Base-by-base conservation (phyloP, 129 eudicot species). In the Silybum marianum region DNA sequence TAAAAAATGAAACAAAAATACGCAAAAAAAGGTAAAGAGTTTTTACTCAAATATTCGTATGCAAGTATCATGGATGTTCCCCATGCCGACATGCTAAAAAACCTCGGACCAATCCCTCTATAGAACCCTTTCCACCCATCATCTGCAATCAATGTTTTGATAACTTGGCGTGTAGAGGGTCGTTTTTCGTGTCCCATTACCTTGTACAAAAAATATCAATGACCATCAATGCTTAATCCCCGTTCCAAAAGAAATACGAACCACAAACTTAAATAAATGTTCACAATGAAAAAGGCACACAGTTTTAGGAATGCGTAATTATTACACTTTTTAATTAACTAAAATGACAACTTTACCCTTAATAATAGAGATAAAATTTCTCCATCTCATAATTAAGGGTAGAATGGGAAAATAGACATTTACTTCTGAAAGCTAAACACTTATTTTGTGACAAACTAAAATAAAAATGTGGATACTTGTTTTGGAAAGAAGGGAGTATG, bases 11-110 rank as follows among this genome's bases (percentile, higher is more conserved):
- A 54, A 24, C 14, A 62, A 39, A 40, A 30, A 73, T n/a, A 34
- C 6, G 23, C 68, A 69, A 0, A 46, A 21, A 10, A 67, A 51
- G 14, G 69, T 28, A 28, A 66, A 76, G 85, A 38, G 67, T 84
- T 21, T 87, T 0, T 95, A 95, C 99, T 95, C 77, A 96, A 83
- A 85, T 93, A 96, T 87, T 93, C 99, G 21, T 96, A 93, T 73
- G 98, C 95, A 13, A 96, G 90, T 67, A 96, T 96, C 99, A 96
- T 96, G 76, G 99, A 93, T 26, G 99, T 96, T 83, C 99, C 99
- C 99, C 99, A 96, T 11, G 99, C 99, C 12, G 99, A 96, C 98
- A 91, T 93, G 91, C 99, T 96, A 82, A 96, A 89, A 85, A 96
- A 91, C 81, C 99, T 93, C n/a, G 99, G 99, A 76, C 99, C 98